Base-by-base conservation (phyloP, 805 yeast genomes). In the Yamadazyma philogaea region DNA sequence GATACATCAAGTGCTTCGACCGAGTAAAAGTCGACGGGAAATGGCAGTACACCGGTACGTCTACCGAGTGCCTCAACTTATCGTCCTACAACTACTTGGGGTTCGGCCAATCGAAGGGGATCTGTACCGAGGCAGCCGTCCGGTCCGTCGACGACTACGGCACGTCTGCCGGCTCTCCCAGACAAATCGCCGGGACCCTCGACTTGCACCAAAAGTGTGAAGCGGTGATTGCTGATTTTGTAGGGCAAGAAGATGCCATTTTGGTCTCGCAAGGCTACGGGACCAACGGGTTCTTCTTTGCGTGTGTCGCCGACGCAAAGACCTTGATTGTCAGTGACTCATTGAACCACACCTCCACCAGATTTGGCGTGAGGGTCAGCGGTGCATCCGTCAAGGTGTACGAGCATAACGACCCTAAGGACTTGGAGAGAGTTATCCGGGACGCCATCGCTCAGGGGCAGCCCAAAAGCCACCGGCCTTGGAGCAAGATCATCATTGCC, bases 71-170 rank as follows among this genome's bases (percentile, higher is more conserved):
- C 60, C 72, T 93, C 50, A 93, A 93, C 60, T 74, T 93, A 43
- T 81, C 95, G 2, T 83, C 96, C 2, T 93, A 93, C 66, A 93
- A 93, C 64, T 93, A 93, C 63, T 75, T 93, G 46, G 99, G 99
- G 1, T 93, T 93, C 67, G 99, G 96, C 17, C 98, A 93, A 67
- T 84, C 95, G 40, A 83, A 81, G 50, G 99, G 99, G 46, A 74
- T 72, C 42, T 93, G 99, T 65, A 88, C 97, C 2, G 89, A 84
- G 46, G 74, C 75, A 39, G 84, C 96, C 7, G 70, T 85, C 49
- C 68, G 75, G 31, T 61, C 78, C 30, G 74, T 87, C 32, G 69
- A 76, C n/a, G 66, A 78, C 36, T 80, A 82, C 55, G 98, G 98
- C 40, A 72, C 88, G 32, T 75, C 89, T 7, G 74, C 83, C 2